Evolutionary conservation across 2,329 filamentous ascomycete genomes (phyloP).

Genomic region (Alternaria postmessia): DNA sequence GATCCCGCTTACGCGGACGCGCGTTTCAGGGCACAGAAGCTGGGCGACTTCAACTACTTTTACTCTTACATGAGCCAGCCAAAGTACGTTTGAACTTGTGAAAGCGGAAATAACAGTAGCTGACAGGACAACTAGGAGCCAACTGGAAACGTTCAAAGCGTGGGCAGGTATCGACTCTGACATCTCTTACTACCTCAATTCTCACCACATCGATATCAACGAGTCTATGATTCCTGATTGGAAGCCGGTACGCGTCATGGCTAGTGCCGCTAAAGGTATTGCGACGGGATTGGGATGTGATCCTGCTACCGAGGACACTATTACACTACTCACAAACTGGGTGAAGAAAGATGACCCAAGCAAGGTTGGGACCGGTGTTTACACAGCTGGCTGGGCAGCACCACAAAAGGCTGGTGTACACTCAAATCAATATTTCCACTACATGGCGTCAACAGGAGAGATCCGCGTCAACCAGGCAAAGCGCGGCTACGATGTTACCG

Average conservation of each 20-base stretch:
- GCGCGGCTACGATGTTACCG: conserved; percentile 92
- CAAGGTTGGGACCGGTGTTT: conserved; percentile 84
- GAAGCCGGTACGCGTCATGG: conserved; percentile 79
- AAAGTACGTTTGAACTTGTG: conserved; percentile 54
- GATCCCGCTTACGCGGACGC: conserved; percentile 94
- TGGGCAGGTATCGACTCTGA: conserved; percentile 93
- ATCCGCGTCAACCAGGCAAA: conserved; percentile 92
- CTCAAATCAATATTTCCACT: conserved; percentile 97
- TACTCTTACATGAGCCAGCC: conserved; percentile 93
- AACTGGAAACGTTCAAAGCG: conserved; percentile 92
- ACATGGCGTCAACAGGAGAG: conserved; percentile 84
- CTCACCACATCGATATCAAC: conserved; percentile 90
- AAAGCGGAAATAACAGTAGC: conserved; percentile 50
- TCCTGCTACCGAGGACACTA: conserved; percentile 87
- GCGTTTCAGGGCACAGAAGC: conserved; percentile 73
- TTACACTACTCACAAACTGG: conserved; percentile 90
- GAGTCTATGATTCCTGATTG: conserved; percentile 90
- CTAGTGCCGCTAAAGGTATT: conserved; percentile 78
- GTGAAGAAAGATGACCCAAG: conserved; percentile 71
- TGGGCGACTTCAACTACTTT: conserved; percentile 98
- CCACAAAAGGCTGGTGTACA: conserved; percentile 94
- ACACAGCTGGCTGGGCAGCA: conserved; percentile 94
- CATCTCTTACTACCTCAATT: conserved; percentile 96
- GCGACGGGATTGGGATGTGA: conserved; percentile 81
- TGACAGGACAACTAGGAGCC: conserved; percentile 82